Conservation (phyloP, 2,329 filamentous ascomycete genomes). For the Ramichloridium luteum region DNA sequence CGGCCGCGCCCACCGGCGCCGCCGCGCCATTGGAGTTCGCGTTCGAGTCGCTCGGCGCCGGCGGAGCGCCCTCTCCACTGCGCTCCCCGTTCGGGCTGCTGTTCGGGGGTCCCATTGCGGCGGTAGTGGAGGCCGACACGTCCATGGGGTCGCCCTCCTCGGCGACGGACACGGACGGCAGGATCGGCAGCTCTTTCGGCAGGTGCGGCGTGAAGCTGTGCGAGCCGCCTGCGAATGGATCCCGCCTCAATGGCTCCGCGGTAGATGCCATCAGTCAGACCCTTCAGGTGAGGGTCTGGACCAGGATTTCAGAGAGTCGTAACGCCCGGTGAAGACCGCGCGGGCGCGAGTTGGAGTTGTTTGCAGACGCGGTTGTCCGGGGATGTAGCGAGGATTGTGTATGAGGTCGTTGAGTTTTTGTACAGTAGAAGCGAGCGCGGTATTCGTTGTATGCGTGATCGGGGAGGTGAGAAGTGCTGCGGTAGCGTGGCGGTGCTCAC, state of each 20-base stretch:
- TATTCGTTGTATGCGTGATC: no score
- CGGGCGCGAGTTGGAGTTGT: no score
- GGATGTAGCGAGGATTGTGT: no score
- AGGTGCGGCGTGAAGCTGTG: conserved; percentile 12
- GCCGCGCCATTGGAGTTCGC: conserved; percentile 28
- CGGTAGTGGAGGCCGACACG: conserved; percentile 14
- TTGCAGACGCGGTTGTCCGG: no score
- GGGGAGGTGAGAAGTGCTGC: no score
- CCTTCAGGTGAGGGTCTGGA: no score
- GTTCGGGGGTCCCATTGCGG: conserved; percentile 20
- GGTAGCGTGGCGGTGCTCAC: no score
- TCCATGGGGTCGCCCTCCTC: conserved; percentile 20
- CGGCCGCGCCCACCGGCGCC: conserved; percentile 45
- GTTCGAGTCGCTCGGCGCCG: conserved; percentile 8
- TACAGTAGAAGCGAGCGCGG: no score
- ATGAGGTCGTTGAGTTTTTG: no score
- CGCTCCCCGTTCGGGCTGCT: conserved; percentile 18
- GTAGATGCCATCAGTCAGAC: conserved; percentile 38
- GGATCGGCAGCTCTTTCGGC: conserved; percentile 20
- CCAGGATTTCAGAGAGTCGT: no score
- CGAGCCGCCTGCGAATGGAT: conserved; percentile 20
- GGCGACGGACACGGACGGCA: conserved; percentile 17
- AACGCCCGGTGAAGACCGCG: no score
- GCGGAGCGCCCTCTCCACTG: conserved; percentile 3
- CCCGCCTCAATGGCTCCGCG: conserved; percentile 28